phyloP scores from a whole-genome alignment of 371 early-diverging fungal species.

The Choanephora cucurbitarum region DNA sequence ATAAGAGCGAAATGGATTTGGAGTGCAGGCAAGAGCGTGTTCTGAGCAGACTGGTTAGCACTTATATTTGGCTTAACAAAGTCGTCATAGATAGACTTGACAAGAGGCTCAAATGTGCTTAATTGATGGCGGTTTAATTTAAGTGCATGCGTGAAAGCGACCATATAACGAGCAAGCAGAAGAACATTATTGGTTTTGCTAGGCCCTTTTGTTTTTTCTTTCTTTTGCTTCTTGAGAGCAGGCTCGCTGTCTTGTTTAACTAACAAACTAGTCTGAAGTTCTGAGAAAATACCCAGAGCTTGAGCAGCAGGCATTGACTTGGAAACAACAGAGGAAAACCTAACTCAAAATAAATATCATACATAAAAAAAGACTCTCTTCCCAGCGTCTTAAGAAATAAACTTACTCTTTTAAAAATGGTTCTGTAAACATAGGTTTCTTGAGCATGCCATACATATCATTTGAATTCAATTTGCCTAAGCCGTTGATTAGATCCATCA shows the following conservation, averaged over 20 bases:
- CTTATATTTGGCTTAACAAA: slow-evolving; percentile 33
- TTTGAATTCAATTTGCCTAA: slow-evolving; percentile 22
- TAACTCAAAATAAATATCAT: too few species aligned
- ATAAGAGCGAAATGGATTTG: slow-evolving; percentile 52
- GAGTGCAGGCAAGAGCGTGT: slow-evolving; percentile 44
- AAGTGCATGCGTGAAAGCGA: slow-evolving; percentile 47
- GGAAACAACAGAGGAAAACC: slow-evolving; percentile 32
- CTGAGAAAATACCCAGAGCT: slow-evolving; percentile 40
- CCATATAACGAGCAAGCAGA: slow-evolving; percentile 35
- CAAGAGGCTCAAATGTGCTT: slow-evolving; percentile 18
- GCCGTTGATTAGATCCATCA: slow-evolving; percentile 40
- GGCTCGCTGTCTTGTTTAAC: slow-evolving; percentile 16
- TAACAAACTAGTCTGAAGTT: slow-evolving; percentile 36
- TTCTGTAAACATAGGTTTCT: slow-evolving; percentile 49
- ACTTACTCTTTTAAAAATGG: slow-evolving; percentile 51
- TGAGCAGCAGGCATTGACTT: slow-evolving; percentile 54
- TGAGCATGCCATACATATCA: slow-evolving; percentile 22
- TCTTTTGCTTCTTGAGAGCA: slow-evolving; percentile 38
- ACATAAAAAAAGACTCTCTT: too few species aligned
- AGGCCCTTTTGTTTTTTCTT: neutral
- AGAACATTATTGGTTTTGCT: slow-evolving; percentile 12
- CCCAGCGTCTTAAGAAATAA: too few species aligned
- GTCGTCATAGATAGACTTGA: slow-evolving; percentile 10
- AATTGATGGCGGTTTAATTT: slow-evolving; percentile 47
- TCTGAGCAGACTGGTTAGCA: slow-evolving; percentile 4